Evolutionary conservation across 2,329 filamentous ascomycete species (phyloP).

Genomic region (Cadophora sp.): DNA sequence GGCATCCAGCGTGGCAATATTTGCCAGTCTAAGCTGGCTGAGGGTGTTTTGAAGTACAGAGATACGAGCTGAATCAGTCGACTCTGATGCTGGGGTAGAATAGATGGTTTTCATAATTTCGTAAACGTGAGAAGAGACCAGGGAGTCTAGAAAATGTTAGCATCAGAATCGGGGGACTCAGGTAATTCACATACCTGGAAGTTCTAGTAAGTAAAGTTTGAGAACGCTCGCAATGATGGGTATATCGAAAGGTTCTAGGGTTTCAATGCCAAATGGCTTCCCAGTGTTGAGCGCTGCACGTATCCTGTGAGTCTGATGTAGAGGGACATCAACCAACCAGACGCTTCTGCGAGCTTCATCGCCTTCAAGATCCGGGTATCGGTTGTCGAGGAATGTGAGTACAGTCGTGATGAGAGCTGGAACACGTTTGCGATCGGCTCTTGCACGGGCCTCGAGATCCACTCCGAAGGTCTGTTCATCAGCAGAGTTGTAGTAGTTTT

Average conservation of each 20-base stretch:
- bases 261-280: constrained; percentile 76
- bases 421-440: constrained; percentile 94
- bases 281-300: constrained; percentile 86
- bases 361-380: constrained; percentile 96
- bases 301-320: constrained; percentile 84
- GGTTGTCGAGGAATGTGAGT: constrained; percentile 92
- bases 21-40: constrained; percentile 91
- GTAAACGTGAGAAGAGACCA: constrained; percentile 97
- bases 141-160: constrained; percentile 71
- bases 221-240: constrained; percentile 91
- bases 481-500: constrained; percentile 99
- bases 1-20: constrained; percentile 98
- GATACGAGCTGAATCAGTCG: constrained; percentile 79
- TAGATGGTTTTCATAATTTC: constrained; percentile 99
- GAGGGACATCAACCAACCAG: constrained; percentile 91
- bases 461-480: constrained; percentile 98
- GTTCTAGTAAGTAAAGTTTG: constrained; percentile 92
- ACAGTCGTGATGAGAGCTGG: constrained; percentile 91
- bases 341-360: constrained; percentile 92
- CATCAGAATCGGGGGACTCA: background rate
- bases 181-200: constrained; percentile 72
- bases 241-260: constrained; percentile 88
- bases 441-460: constrained; percentile 92
- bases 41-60: constrained; percentile 95
- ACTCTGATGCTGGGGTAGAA: constrained; percentile 78